Conservation (phyloP, 768 basidiomycete species). For the Terana coerulea region DNA sequence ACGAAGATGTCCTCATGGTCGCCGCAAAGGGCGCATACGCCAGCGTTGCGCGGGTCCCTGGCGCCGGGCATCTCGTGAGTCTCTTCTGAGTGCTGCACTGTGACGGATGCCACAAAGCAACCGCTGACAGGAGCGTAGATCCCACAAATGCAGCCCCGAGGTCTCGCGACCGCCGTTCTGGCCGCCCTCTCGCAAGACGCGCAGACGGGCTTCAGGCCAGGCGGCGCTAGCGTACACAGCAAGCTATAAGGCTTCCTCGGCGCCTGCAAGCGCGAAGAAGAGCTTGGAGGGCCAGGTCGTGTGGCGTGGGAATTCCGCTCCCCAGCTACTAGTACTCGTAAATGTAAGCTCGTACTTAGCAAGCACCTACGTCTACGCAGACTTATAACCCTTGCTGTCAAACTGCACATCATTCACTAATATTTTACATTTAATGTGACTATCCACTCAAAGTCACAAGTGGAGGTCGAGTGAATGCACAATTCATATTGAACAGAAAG, state of each 20-base stretch:
- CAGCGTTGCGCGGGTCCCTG: slow-evolving; percentile 3
- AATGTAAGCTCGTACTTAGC: too few relatives aligned
- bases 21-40: slow-evolving; percentile 9
- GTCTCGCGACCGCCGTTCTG: slow-evolving; percentile 7
- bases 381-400: too few relatives aligned
- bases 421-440: too few relatives aligned
- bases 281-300: too few relatives aligned
- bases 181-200: neutral
- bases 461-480: too few relatives aligned
- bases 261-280: too few relatives aligned
- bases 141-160: slow-evolving; percentile 10
- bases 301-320: too few relatives aligned
- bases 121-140: neutral
- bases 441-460: too few relatives aligned
- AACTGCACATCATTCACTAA: too few relatives aligned
- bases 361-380: too few relatives aligned
- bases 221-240: slow-evolving; percentile 3
- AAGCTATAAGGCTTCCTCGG: neutral
- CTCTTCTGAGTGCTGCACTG: neutral
- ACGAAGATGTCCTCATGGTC: slow-evolving; percentile 7
- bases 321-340: too few relatives aligned
- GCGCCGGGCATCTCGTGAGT: slow-evolving; percentile 14
- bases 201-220: neutral
- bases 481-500: too few relatives aligned
- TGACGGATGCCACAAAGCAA: neutral